Evolutionary conservation across 768 basidiomycete species (phyloP).

Genomic region (Lentinula raphanica): DNA sequence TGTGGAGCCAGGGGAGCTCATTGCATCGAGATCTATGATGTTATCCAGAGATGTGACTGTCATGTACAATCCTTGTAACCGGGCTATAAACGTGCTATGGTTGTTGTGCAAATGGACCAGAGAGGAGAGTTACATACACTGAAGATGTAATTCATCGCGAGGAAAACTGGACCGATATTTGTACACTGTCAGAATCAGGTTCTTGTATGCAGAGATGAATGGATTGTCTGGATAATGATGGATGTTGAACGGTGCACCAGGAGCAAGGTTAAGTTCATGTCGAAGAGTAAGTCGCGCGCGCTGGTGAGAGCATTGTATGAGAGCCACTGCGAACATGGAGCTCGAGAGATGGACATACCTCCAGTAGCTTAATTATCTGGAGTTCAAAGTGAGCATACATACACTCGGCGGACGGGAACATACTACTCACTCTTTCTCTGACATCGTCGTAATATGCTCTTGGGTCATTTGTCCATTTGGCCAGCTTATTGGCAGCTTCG

Average conservation of each 20-base stretch:
- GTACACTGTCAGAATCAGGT: slow-evolving; percentile 26
- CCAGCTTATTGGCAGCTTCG: neutral
- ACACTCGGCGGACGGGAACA: neutral
- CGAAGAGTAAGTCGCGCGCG: slow-evolving; percentile 33
- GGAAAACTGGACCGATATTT: neutral
- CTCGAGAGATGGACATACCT: slow-evolving; percentile 26
- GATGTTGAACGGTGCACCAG: slow-evolving; percentile 24
- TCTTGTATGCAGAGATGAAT: slow-evolving; percentile 27
- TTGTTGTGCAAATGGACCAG: neutral
- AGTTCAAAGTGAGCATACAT: slow-evolving; percentile 4
- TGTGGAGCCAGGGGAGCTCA: neutral
- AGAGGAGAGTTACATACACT: neutral
- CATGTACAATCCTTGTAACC: neutral
- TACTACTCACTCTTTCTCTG: slow-evolving; percentile 37
- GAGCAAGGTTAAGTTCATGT: slow-evolving; percentile 19
- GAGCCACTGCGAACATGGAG: neutral
- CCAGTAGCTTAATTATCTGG: slow-evolving; percentile 46
- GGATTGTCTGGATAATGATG: slow-evolving; percentile 23
- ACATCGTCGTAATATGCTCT: slow-evolving; percentile 51
- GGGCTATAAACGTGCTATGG: neutral
- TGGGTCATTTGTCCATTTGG: slow-evolving; percentile 16
- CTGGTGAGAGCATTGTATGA: slow-evolving; percentile 19
- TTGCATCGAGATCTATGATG: slow-evolving; percentile 3
- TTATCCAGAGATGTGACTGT: neutral
- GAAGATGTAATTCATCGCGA: neutral